Evolutionary conservation across 2,329 filamentous ascomycete species (phyloP), one percentile per base, ranked within the genome.

Genomic region (Xylariaceae sp.): DNA sequence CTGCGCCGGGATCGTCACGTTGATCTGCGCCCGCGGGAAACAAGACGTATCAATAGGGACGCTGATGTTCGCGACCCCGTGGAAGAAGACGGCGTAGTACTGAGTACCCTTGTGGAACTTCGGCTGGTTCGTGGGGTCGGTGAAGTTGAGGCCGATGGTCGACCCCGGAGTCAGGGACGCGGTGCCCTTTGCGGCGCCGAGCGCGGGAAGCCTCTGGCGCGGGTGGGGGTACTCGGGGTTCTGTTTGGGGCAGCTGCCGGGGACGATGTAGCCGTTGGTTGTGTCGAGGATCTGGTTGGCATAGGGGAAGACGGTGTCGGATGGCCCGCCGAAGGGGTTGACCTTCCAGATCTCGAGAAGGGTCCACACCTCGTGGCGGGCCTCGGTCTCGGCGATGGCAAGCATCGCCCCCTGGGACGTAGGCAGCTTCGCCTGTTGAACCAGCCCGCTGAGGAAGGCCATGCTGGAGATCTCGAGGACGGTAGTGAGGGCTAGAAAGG

Each of bases 61-160:
- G 12, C 71, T 72, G 42, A 73, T 62, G 40, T 74, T 74, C 19
- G 60, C 32, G 21, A 74, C 21, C 2, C 70, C 74, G 52, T 77
- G 75, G 65, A 74, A 77, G 64, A 73, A 76, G 23, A 77, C 74
- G 14, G 73, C 73, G 56, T 73, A 75, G 56, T 77, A 77, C 40
- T 72, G 64, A 45, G 53, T 67, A 32, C 54, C 45, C 2, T 57
- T 19, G 1, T 59, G 65, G 42, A 71, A 68, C 12, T 51, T 42
- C 18, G 67, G 70, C 43, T 61, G 60, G 41, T 71, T 72, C 7
- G 56, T 59, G 19, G 65, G 62, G 49, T 67, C 68, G 2, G 61
- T 60, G 60, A 73, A 75, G 37, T 63, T 65, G 42, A 73, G 69
- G 1, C 60, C 60, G 40, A 76, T 63, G 12, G 61, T 61, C 0